Evolutionary conservation across 108 stramenopile genomes (phyloP).

Genomic region (Skeletonema tropicum): DNA sequence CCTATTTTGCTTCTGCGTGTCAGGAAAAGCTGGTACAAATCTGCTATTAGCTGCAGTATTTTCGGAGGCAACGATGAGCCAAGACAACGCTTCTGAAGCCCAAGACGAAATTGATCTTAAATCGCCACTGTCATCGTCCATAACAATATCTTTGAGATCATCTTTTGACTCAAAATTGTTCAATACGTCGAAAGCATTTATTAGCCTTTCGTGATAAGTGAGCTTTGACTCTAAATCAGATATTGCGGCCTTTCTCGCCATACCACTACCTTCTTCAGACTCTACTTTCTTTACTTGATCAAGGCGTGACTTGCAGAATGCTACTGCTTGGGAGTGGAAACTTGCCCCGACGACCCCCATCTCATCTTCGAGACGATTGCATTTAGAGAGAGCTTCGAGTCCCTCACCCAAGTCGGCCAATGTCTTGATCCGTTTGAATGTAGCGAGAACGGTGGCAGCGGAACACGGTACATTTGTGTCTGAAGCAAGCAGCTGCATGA

Average conservation of each 20-base stretch:
- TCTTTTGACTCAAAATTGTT: conserved; percentile 62
- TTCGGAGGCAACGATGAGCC: conserved; percentile 46
- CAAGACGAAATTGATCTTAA: conserved; percentile 26
- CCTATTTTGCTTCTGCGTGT: conserved; percentile 6
- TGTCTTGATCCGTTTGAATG: conserved; percentile 67
- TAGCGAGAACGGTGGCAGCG: conserved; percentile 59
- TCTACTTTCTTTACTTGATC: conserved; percentile 52
- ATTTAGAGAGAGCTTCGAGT: conserved; percentile 68
- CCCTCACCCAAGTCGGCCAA: conserved; percentile 66
- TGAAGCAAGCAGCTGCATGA: conserved; percentile 72
- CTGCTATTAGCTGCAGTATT: conserved; percentile 18
- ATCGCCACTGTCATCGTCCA: conserved; percentile 20
- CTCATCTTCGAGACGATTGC: conserved; percentile 63
- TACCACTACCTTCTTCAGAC: conserved; percentile 38
- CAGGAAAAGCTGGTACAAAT: conserved; percentile 15
- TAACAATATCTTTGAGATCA: conserved; percentile 3
- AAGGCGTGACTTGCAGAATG: conserved; percentile 64
- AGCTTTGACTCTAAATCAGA: conserved; percentile 61
- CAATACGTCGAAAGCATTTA: conserved; percentile 65
- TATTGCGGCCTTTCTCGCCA: conserved; percentile 31
- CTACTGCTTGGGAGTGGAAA: conserved; percentile 67
- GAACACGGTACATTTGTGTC: conserved; percentile 64
- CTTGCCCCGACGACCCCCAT: conserved; percentile 68
- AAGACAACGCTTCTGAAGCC: conserved; percentile 52
- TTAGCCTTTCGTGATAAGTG: conserved; percentile 48